Base-by-base conservation (phyloP, 106 monocot genomes). In the Iris macrosiphon region DNA sequence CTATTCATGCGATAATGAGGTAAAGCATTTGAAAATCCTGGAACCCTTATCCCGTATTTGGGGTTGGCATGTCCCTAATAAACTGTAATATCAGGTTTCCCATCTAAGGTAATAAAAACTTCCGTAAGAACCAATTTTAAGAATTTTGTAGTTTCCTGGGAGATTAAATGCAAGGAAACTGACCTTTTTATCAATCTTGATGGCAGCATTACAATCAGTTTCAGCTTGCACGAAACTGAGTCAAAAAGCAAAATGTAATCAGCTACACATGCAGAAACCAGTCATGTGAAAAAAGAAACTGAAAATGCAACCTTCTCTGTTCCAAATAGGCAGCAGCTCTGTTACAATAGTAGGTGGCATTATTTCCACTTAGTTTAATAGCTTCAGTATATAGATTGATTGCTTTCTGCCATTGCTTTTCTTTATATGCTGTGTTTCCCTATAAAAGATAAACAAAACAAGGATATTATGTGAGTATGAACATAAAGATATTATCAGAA, bases 271-370 rank as follows among this genome's bases (percentile, higher is more conserved):
- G 11, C 13, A 63, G 31, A 41, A 4, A 17, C 8, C 23, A 27
- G 27, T 41, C 11, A 69, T 19, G 10, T 28, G 18, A 74, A 63
- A 50, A 30, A 16, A 62, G 28, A 35, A 27, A 35, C 50, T 35
- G 14, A 63, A 52, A 13, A 62, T n/a, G 55, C 17, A 74, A 98
- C 98, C 98, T 87, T 52, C 68, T 59, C 45, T 81, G 35, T 75
- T 92, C 98, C 63, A 99, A 75, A 76, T 81, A 99, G 13, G 91
- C 98, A 72, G 98, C 98, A 55, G 98, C 87, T 42, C 98, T 66
- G 57, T 99, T 99, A 44, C 83, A 87, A 53, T 84, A 92, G 46
- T 92, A 99, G 33, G 91, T 91, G 33, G 98, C 83, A 66, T 74
- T 87, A 44, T 77, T 78, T 38, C 67, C 79, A 68, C 69, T 84